Conservation (phyloP, 495 filamentous ascomycete genomes). For the Daldinia loculata region DNA sequence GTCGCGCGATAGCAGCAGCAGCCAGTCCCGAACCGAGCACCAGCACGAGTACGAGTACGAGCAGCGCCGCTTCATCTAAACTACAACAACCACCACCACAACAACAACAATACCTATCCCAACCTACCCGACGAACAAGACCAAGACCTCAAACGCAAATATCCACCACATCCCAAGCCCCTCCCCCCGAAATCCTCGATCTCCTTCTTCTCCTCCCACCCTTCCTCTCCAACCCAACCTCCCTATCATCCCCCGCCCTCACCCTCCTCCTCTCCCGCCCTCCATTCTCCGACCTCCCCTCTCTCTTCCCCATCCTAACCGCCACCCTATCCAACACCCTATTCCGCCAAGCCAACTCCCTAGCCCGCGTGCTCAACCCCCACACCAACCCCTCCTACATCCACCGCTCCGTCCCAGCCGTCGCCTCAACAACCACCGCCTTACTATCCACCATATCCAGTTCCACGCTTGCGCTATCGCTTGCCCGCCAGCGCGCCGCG, state of each 20-base stretch:
- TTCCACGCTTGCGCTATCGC: conserved; percentile 43
- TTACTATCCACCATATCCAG: conserved; percentile 38
- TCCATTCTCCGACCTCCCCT: conserved; percentile 52
- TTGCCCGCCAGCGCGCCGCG: conserved; percentile 47
- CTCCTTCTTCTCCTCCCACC: conserved; percentile 56
- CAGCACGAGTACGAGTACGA: background rate
- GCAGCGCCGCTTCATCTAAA: conserved; percentile 36
- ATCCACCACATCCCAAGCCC: conserved; percentile 19
- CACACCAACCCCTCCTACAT: conserved; percentile 62
- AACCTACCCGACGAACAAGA: conserved; percentile 40
- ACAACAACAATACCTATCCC: conserved; percentile 42
- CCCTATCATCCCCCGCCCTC: conserved; percentile 35
- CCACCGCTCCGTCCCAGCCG: conserved; percentile 57
- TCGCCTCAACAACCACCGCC: conserved; percentile 43
- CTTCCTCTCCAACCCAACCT: conserved; percentile 42
- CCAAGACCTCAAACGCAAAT: conserved; percentile 30
- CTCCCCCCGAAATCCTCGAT: conserved; percentile 50
- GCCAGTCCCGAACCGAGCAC: conserved; percentile 10
- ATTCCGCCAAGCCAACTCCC: conserved; percentile 48
- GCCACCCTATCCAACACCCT: conserved; percentile 53
- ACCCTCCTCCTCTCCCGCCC: conserved; percentile 52
- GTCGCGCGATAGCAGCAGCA: conserved; percentile 50
- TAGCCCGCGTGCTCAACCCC: conserved; percentile 58
- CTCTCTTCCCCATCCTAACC: conserved; percentile 53
- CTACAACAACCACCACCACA: conserved; percentile 42